Evolutionary conservation across 2,329 filamentous ascomycete species (phyloP), one percentile per base, ranked within the genome.

Genomic region (Alternaria sp.): DNA sequence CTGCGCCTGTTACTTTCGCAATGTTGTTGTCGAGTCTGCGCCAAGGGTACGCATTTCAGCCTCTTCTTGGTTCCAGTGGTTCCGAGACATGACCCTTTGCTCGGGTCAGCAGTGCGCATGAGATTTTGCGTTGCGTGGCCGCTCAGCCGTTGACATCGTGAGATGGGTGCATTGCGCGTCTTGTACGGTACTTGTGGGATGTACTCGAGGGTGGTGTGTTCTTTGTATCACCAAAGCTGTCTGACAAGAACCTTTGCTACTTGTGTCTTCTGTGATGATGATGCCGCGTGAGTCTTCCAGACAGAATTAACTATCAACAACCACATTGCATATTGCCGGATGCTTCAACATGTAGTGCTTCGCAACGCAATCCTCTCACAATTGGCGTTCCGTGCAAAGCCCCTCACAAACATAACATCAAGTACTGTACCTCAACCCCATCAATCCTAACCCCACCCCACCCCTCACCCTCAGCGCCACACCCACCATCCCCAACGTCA

Each of bases 1-100:
- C 30, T 56, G 59, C 30, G 51, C 44, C 58, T 19, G 23, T 26
- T 36, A 28, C 54, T 32, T 44, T 62, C 47, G 59, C 45, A 44
- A 59, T 30, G 23, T 36, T 21, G 28, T 55, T 55, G 21, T 40
- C 15, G 30, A 46, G 46, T 40, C 36, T 40, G 36, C 8, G 36
- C n/a, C 8, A n/a, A 36, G 32, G 36, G 46, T 40, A 47, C 54
- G 54, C 3, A 19, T 2, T 23, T 46, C n/a, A 19, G 23, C 51
- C 17, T 60, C 19, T 44, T 32, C 30, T 0, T 32, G 30, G 30
- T 32, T 32, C 30, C 13, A 32, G 30, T 8, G 23, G 9, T 6
- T 40, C 28, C 49, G 52, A 55, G 32, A 44, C 52, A 55, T 45
- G 9, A 13, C 19, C 9, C 12, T 32, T 30, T 5, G 30, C 10